Evolutionary conservation across 208 protist species (phyloP), one percentile per base, ranked within the genome.

Genomic region (Trypanosoma avium): DNA sequence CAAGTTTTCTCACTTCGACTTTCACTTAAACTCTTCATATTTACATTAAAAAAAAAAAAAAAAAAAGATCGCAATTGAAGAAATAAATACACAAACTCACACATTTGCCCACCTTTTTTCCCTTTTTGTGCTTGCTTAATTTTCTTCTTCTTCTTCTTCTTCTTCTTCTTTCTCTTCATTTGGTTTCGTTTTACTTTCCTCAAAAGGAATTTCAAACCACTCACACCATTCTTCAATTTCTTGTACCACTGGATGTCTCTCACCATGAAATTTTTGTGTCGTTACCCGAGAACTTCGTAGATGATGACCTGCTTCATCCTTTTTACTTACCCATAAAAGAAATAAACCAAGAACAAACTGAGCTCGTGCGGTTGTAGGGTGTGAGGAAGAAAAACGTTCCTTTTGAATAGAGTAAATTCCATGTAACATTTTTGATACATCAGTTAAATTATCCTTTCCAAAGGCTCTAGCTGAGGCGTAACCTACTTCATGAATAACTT

Each of bases 361-460:
- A 13, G 90, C 84, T 29, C 84, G 78, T 47, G 78, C 74, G 19
- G 84, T 71, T 30, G 73, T 86, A 17, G 90, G 90, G 55, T 96
- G 90, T 4, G 60, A 64, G 4, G 64, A 46, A 19, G 77, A 75
- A 55, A 86, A 92, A 19, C 90, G 84, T 46, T 94, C 86, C 32
- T 79, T 74, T 62, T 96, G 90, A 71, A 96, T 87, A n/a, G 59
- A 70, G 46, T 75, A 73, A 57, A 96, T 91, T 30, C 87, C 90
- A 46, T 88, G 67, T 27, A 94, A 63, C 90, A 96, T 96, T 77
- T 93, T 92, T 15, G 84, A 87, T 13, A 87, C 77, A 62, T 94
- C 87, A 12, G 79, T 66, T n/a, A 93, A 58, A 57, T 92, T 94
- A 40, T 94, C 87, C 13, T 54, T 73, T 15, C 90, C 90, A 62